Conservation (phyloP, 140 eudicot species). For the Senecio squalidus region DNA sequence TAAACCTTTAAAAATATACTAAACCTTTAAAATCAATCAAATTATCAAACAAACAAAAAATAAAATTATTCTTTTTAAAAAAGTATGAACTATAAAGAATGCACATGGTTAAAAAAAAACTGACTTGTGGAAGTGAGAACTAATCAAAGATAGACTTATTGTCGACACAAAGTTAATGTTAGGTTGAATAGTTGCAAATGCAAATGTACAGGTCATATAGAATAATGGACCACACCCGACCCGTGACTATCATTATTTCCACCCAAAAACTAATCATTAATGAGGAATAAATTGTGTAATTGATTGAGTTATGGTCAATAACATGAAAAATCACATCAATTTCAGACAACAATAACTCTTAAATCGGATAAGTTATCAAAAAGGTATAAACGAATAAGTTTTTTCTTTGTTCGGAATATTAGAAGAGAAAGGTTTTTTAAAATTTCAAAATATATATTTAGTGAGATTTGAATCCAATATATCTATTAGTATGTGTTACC, state of each 20-base stretch:
- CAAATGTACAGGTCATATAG: neutral
- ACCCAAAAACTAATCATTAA: neutral
- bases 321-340: neutral
- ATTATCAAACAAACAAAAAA: no score
- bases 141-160: constrained; percentile 9
- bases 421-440: no score
- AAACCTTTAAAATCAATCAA: no score
- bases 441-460: no score
- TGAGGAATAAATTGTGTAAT: constrained; percentile 1
- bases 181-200: constrained; percentile 3
- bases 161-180: constrained; percentile 5
- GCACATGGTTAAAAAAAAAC: no score
- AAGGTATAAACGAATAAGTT: no score
- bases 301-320: constrained; percentile 3
- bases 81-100: no score
- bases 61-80: no score
- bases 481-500: no score
- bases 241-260: constrained; percentile 17
- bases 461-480: no score
- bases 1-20: no score
- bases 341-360: constrained; percentile 6
- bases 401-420: no score
- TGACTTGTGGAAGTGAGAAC: neutral
- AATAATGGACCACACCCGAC: constrained; percentile 27
- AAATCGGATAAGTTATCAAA: neutral